Percentiles rank a stretch among this genome's conserved stretches.
Conservation (phyloP, 345 rosid species). For the Nasturtium officinale region DNA sequence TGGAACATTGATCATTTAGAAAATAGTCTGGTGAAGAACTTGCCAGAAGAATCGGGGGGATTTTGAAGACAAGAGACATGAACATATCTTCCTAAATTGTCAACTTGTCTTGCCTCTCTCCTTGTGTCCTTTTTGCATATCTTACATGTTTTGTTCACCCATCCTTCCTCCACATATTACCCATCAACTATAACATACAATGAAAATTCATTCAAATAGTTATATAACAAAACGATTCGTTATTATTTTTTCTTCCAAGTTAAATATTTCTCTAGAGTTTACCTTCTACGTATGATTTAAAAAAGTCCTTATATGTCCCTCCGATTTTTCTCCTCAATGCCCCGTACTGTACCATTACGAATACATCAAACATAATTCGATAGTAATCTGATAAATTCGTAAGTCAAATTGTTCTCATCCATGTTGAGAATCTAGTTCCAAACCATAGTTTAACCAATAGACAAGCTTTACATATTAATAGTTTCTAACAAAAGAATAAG, state of each 20-base stretch:
- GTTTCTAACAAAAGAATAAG: background rate
- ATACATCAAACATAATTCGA: background rate
- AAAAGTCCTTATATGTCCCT: conserved; percentile 91
- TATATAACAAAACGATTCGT: background rate
- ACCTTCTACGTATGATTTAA: conserved; percentile 91
- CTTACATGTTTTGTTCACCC: conserved; percentile 96
- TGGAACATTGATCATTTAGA: conserved; percentile 44
- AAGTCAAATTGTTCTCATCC: background rate
- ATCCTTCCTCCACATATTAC: conserved; percentile 62
- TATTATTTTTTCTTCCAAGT: background rate
- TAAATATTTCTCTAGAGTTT: background rate
- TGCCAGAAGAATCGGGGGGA: conserved; percentile 55
- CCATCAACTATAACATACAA: conserved; percentile 63
- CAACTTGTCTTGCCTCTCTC: conserved; percentile 79
- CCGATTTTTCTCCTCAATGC: conserved; percentile 93
- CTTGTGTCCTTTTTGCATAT: conserved; percentile 83
- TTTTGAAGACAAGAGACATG: conserved; percentile 72
- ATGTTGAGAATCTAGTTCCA: background rate
- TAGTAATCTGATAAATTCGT: background rate
- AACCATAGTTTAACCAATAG: background rate
- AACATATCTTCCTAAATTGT: conserved; percentile 73
- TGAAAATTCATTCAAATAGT: background rate
- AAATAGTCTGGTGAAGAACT: conserved; percentile 76
- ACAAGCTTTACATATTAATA: background rate
- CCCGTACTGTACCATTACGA: conserved; percentile 64